Base-by-base conservation (phyloP, 2,329 filamentous ascomycete species). In the Hypomyces perniciosus region DNA sequence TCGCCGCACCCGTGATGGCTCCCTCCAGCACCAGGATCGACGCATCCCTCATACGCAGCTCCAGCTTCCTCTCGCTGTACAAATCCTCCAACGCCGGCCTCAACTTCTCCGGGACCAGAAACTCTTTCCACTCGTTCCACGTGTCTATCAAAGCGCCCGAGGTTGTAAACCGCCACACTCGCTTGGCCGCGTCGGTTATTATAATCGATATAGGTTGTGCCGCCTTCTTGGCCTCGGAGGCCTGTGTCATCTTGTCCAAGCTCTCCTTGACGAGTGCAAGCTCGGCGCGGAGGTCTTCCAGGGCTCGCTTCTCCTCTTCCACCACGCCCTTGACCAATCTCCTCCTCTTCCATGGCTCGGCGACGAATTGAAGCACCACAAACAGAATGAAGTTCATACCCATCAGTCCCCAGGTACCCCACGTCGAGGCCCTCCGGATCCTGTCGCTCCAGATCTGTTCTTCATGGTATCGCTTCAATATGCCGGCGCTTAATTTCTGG, bases 371-470 rank as follows among this genome's bases (percentile, higher is more conserved):
- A 60, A 95, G 84, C 13, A 91, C 78, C 48, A 99, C 70, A 64
- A 99, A 89, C 43, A 99, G 72, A 54, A 97, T 67, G 31, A 97
- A 88, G 65, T 99, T 99, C 63, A 97, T 81, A 27, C 92, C 92
- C 93, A 99, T 99, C 55, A 99, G 73, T 0, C 92, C 93, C 84
- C 95, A 97, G 0, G 93, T 99, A 34, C 95, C 92, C 93, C 93
- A 99, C 0, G 93, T 99, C 66, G 88, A 93, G 77, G 96, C 96
- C 57, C 93, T 79, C 34, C 93, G 80, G 65, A 99, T 99, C 61
- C 95, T 92, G 67, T 99, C 93, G 64, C 89, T 95, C 93, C 93
- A 99, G 51, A 99, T 95, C 73, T 99, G 93, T 73, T 99, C 93
- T 72, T 99, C 93, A 68, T 99, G 93, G 69, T 99, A 99, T 54